Evolutionary conservation across 106 monocot genomes (phyloP), one percentile per base, ranked within the genome.

Genomic region (Allium sativum): DNA sequence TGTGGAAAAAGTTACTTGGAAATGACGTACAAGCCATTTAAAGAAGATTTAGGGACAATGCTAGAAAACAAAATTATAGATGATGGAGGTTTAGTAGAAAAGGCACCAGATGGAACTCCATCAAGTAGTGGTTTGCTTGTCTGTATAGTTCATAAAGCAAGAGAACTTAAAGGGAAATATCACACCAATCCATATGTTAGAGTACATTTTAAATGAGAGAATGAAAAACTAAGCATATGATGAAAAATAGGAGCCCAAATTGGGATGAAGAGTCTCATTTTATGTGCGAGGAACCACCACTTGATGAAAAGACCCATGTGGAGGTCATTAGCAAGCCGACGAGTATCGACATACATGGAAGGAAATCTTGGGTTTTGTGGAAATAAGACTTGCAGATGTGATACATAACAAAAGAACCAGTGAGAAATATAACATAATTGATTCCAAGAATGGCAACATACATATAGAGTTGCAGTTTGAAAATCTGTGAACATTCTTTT

Each of bases 241-340:
- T 72, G 68, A 87, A 87, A 72, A 82, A 77, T 51, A 76, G 82
- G 42, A 77, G 83, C 64, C 87, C 87, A 61, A 65, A 82, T 56
- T 87, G 87, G 87, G 78, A 77, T 3, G 73, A 82, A 31, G 79
- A 79, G 65, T 87, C 82, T 68, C 71, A 79, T 66, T 87, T 82
- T 62, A 40, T 82, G 59, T 82, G 82, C 40, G 86, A 87, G 57
- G 86, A 87, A 48, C 78, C 75, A 55, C 86, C 86, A 12, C 68
- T 44, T 42, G 69, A 87, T 74, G 79, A 87, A 51, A 87, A 69
- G 65, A 69, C 82, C 41, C 82, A 83, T 77, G 68, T 87, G 9
- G 82, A 80, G 46, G 79, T 87, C 50, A 15, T 87, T 22, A 87
- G 87, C 31, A 76, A 56, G 65, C 75, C 85, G 51, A 62, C 77